phyloP scores from a whole-genome alignment of 805 yeast species.

The Saccharomycopsis amapae region DNA sequence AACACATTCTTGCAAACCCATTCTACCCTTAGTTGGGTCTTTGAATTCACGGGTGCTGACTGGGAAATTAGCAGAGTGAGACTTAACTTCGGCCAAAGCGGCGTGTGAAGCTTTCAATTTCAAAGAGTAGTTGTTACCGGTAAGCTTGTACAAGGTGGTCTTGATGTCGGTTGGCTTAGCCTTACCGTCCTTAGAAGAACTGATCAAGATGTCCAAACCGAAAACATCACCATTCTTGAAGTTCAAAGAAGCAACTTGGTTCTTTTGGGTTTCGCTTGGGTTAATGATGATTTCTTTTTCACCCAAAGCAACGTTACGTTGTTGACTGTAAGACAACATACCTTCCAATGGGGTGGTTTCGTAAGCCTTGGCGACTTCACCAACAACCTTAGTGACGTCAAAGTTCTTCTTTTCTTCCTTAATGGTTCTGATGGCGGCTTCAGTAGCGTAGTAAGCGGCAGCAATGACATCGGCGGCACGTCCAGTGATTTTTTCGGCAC shows the following conservation, averaged over 20 bases:
- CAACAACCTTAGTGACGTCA: constrained; percentile 66
- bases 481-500: constrained; percentile 43
- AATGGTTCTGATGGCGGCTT: constrained; percentile 67
- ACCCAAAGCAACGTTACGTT: constrained; percentile 60
- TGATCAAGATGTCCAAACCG: constrained; percentile 65
- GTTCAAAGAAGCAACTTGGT: constrained; percentile 53
- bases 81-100: constrained; percentile 59
- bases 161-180: constrained; percentile 46
- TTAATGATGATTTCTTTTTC: constrained; percentile 70
- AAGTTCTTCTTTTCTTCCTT: constrained; percentile 63
- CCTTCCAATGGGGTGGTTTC: constrained; percentile 62
- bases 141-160: constrained; percentile 66
- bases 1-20: constrained; percentile 67
- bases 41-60: constrained; percentile 57
- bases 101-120: constrained; percentile 66
- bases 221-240: constrained; percentile 73
- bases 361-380: constrained; percentile 50
- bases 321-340: constrained; percentile 69
- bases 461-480: constrained; percentile 58
- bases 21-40: constrained; percentile 64
- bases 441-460: constrained; percentile 72
- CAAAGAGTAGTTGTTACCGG: constrained; percentile 60
- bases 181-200: constrained; percentile 60
- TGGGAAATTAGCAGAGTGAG: constrained; percentile 62
- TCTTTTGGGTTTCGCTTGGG: constrained; percentile 61